These are phyloP conservation scores for Vitis amurensis DNA, from an alignment of 164 flowering plant genomes.

Conservation along the genomic window DNA sequence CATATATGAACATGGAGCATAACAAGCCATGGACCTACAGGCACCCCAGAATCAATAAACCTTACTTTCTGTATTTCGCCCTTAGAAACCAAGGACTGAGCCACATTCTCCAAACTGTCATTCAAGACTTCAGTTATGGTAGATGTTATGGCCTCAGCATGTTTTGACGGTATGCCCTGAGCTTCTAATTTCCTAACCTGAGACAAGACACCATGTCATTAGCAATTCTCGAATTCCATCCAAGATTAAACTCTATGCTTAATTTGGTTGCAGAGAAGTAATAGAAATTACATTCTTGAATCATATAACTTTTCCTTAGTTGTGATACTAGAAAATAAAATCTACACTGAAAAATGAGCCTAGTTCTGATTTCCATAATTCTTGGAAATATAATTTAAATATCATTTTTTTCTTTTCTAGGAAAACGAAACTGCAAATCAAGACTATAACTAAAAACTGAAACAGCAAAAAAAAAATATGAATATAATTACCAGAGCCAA, in stretches of 20 bases:
- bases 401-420: too few relatives aligned
- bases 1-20: not conserved
- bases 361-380: too few relatives aligned
- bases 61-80: constrained; percentile 63
- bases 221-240: too few relatives aligned
- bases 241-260: too few relatives aligned
- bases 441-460: not conserved
- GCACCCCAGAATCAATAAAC: not conserved
- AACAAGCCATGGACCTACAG: too few relatives aligned
- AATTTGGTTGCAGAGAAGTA: too few relatives aligned
- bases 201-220: constrained; percentile 3
- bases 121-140: constrained; percentile 63
- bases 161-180: constrained; percentile 69
- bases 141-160: constrained; percentile 73
- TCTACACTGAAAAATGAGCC: too few relatives aligned
- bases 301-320: too few relatives aligned
- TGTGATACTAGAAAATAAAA: too few relatives aligned
- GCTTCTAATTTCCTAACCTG: constrained; percentile 67
- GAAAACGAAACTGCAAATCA: too few relatives aligned
- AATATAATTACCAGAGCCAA: constrained; percentile 41
- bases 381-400: too few relatives aligned
- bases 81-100: constrained; percentile 60
- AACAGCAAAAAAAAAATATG: not conserved
- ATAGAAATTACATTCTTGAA: too few relatives aligned
- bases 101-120: constrained; percentile 68